Evolutionary conservation across 73 alveolate genomes (phyloP).

Genomic region (Paramecium caudatum): DNA sequence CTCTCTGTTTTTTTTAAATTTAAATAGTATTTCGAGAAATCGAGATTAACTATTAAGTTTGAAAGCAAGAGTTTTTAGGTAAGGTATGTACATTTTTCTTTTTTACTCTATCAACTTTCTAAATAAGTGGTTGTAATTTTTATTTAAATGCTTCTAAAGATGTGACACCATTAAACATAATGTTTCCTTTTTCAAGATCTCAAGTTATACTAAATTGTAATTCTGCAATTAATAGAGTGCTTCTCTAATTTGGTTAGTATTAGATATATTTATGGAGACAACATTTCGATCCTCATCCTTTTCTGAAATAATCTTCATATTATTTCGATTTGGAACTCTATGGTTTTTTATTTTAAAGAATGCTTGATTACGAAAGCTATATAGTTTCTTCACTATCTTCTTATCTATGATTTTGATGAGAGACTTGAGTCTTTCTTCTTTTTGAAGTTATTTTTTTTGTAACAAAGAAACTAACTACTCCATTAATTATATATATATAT

Average conservation of each 20-base stretch:
- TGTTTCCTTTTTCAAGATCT: slow-evolving; percentile 4
- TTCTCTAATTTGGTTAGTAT: neutral
- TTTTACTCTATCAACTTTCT: neutral
- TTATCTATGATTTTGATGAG: neutral
- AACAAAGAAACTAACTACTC: neutral
- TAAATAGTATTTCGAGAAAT: neutral
- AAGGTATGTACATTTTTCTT: neutral
- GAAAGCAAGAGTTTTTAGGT: neutral
- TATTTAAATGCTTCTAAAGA: neutral
- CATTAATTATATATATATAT: neutral
- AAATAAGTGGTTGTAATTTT: neutral
- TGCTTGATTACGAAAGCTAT: neutral
- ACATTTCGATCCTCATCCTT: neutral
- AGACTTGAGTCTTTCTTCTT: neutral
- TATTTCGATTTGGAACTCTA: neutral
- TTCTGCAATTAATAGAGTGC: neutral
- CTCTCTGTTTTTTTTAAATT: slow-evolving; percentile 20
- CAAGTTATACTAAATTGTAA: neutral
- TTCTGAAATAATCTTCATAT: neutral
- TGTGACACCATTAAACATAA: neutral
- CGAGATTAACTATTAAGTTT: slow-evolving; percentile 10
- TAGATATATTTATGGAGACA: neutral
- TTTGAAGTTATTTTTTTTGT: neutral
- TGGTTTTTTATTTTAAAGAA: neutral
- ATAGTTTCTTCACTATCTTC: neutral